Evolutionary conservation across 2,329 filamentous ascomycete genomes (phyloP).

Genomic region (Aspergillus awamori): DNA sequence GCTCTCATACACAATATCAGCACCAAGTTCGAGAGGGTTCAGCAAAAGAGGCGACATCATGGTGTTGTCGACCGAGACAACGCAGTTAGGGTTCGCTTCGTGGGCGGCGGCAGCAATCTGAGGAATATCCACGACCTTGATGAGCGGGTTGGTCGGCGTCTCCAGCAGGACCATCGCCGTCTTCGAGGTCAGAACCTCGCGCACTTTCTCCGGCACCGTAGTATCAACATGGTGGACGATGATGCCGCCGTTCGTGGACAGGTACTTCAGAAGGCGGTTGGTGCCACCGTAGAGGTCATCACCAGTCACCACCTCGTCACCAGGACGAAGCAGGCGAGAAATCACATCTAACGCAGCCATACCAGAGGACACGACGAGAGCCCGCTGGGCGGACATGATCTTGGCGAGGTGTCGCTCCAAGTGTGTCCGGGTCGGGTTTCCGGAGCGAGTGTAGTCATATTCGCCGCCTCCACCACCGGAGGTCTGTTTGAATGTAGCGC

Average conservation of each 20-base stretch:
- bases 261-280: constrained; percentile 88
- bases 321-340: constrained; percentile 82
- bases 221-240: constrained; percentile 96
- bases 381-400: constrained; percentile 94
- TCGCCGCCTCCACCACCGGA: constrained; percentile 79
- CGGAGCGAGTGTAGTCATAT: constrained; percentile 98
- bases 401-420: constrained; percentile 96
- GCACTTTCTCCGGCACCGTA: constrained; percentile 73
- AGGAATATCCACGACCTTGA: constrained; percentile 94
- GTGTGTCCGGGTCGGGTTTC: constrained; percentile 94
- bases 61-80: constrained; percentile 96
- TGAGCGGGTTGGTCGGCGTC: constrained; percentile 94
- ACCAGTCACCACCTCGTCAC: constrained; percentile 95
- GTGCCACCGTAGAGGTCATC: constrained; percentile 97
- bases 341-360: constrained; percentile 99
- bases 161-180: constrained; percentile 96
- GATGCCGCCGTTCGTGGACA: constrained; percentile 86
- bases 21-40: constrained; percentile 91
- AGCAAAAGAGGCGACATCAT: constrained; percentile 96
- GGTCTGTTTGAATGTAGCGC: constrained; percentile 95
- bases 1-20: constrained; percentile 95
- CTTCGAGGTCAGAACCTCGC: constrained; percentile 70
- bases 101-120: constrained; percentile 77
- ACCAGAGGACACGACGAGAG: constrained; percentile 89
- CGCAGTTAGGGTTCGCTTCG: constrained; percentile 71